Percentiles rank a stretch among this genome's conserved stretches.
phyloP scores from a whole-genome alignment of 1,139 yeast genomes.

The Lodderomyces pseudojiufengensis region DNA sequence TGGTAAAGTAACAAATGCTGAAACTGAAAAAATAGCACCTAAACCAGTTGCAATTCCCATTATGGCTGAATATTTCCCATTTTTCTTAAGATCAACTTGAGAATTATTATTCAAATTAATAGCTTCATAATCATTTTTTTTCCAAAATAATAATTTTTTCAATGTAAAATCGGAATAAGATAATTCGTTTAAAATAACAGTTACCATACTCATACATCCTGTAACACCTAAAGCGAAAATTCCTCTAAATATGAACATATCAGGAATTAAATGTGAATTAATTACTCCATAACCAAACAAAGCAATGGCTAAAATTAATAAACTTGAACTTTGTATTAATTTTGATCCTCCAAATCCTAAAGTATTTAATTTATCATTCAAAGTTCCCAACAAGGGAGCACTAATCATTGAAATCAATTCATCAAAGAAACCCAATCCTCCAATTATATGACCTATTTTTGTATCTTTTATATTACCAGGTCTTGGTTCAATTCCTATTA shows the following conservation, averaged over 20 bases:
- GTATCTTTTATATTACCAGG: conserved; percentile 17
- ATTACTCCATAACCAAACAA: conserved; percentile 47
- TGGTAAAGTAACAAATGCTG: conserved; percentile 47
- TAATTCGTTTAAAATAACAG: conserved; percentile 53
- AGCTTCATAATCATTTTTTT: neutral
- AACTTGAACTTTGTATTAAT: conserved; percentile 47
- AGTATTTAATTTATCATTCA: conserved; percentile 45
- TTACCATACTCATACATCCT: conserved; percentile 49
- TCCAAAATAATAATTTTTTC: conserved; percentile 24
- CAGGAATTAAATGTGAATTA: conserved; percentile 34
- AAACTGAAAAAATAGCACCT: conserved; percentile 63
- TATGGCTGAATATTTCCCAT: conserved; percentile 57
- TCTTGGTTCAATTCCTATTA: conserved; percentile 36
- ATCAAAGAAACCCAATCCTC: conserved; percentile 60
- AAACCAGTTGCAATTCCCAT: conserved; percentile 63
- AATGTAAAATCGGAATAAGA: conserved; percentile 42
- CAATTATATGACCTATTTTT: conserved; percentile 54
- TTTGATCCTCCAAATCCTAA: conserved; percentile 45
- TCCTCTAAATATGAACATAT: conserved; percentile 47
- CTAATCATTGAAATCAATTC: conserved; percentile 51
- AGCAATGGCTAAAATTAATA: conserved; percentile 44
- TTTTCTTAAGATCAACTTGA: conserved; percentile 19
- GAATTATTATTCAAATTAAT: neutral
- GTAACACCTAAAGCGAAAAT: conserved; percentile 58
- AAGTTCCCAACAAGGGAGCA: conserved; percentile 64